Conservation (phyloP, 495 filamentous ascomycete species). For the Penicillium paradoxum region DNA sequence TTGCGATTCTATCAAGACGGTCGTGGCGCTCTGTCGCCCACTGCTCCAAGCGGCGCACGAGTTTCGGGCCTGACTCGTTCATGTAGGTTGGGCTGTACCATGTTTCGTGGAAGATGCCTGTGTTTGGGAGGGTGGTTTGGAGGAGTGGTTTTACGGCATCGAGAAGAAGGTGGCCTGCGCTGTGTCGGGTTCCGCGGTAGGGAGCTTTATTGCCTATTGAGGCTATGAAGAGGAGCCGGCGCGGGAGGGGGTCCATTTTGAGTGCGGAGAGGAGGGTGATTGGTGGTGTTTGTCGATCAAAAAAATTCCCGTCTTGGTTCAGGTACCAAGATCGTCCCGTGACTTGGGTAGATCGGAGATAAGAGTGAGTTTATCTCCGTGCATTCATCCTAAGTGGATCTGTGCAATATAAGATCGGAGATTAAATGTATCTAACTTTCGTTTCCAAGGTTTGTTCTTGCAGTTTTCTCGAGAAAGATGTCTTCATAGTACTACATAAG, state of each 20-base stretch:
- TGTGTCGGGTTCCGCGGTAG: slow-evolving; percentile 71
- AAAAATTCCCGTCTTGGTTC: not conserved
- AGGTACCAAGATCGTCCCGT: not conserved
- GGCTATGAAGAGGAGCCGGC: slow-evolving; percentile 57
- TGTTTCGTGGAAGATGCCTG: slow-evolving; percentile 54
- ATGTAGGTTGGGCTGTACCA: slow-evolving; percentile 67
- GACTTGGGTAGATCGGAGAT: not conserved
- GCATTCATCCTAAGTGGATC: no score
- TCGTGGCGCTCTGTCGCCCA: slow-evolving; percentile 46
- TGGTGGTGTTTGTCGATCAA: not conserved
- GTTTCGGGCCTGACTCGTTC: slow-evolving; percentile 62
- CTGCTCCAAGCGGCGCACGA: slow-evolving; percentile 33
- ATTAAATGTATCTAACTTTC: no score
- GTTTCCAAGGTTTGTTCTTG: no score
- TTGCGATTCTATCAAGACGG: slow-evolving; percentile 17
- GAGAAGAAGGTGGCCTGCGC: slow-evolving; percentile 70
- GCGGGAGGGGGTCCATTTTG: slow-evolving; percentile 7
- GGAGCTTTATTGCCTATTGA: slow-evolving; percentile 65
- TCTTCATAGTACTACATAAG: no score
- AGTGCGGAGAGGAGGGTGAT: not conserved
- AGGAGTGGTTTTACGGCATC: slow-evolving; percentile 46
- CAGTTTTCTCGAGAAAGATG: no score
- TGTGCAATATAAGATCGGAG: not conserved
- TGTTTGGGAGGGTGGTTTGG: slow-evolving; percentile 32
- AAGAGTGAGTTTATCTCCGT: no score